Conservation (phyloP, 2,329 filamentous ascomycete species). For the Venturia oleaginea region DNA sequence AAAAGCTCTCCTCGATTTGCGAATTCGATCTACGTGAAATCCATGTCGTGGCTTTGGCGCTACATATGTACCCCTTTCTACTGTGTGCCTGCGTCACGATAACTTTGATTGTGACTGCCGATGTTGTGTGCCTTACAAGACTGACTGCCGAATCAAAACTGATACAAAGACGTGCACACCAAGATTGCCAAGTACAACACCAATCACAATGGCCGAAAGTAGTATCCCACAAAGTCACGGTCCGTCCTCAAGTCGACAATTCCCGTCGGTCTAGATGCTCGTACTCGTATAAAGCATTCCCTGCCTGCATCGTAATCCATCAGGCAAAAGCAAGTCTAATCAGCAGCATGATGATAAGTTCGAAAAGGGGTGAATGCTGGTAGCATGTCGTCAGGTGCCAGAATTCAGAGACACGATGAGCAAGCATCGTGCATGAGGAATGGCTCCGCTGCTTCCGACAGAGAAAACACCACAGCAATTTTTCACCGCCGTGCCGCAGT, state of each 20-base stretch:
- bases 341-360: conserved; percentile 3
- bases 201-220: too few relatives aligned
- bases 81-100: background rate
- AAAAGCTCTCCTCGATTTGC: background rate
- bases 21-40: background rate
- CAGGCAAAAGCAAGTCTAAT: background rate
- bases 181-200: too few relatives aligned
- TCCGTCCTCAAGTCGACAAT: too few relatives aligned
- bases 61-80: too few relatives aligned
- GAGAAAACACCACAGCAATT: background rate
- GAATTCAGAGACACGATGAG: background rate
- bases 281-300: background rate
- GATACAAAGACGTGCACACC: too few relatives aligned
- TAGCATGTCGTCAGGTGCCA: background rate
- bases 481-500: background rate
- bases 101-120: too few relatives aligned
- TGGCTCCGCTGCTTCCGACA: background rate
- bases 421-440: conserved; percentile 3
- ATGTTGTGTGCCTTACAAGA: too few relatives aligned
- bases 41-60: background rate
- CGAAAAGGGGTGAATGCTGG: background rate
- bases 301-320: background rate
- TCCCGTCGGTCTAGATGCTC: background rate
- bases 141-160: too few relatives aligned
- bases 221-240: too few relatives aligned